These are phyloP conservation scores for Irpex sp. DNA, from an alignment of 1,284 basidiomycete genomes.

Conservation along the genomic window DNA sequence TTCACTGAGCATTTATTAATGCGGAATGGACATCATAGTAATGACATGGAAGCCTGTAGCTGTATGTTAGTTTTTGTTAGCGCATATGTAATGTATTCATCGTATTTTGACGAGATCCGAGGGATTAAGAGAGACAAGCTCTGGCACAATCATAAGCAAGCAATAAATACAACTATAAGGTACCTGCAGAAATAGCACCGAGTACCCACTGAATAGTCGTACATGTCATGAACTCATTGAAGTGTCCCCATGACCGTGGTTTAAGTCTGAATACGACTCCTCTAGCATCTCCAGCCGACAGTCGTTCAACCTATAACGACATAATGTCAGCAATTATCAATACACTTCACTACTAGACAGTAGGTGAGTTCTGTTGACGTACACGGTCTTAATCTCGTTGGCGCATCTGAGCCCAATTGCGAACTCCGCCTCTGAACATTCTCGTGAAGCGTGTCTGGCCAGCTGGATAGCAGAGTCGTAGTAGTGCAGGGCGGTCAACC, in stretches of 20 bases:
- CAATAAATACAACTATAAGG: background rate
- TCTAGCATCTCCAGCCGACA: constrained; percentile 61
- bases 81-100: background rate
- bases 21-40: background rate
- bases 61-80: background rate
- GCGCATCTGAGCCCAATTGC: constrained; percentile 62
- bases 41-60: background rate
- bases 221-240: background rate
- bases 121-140: too few relatives aligned
- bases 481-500: constrained; percentile 62
- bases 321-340: too few relatives aligned
- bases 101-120: background rate
- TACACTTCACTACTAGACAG: too few relatives aligned
- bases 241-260: constrained; percentile 7
- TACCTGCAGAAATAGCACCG: background rate
- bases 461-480: constrained; percentile 77
- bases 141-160: too few relatives aligned
- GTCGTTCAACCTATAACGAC: constrained; percentile 46
- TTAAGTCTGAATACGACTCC: constrained; percentile 42
- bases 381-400: constrained; percentile 57
- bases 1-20: constrained; percentile 34
- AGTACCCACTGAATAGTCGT: background rate
- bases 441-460: constrained; percentile 60
- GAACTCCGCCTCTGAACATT: constrained; percentile 72
- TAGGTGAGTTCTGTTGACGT: constrained; percentile 16